Evolutionary conservation across 495 filamentous ascomycete species (phyloP).

Genomic region (Aspergillus haitiensis): DNA sequence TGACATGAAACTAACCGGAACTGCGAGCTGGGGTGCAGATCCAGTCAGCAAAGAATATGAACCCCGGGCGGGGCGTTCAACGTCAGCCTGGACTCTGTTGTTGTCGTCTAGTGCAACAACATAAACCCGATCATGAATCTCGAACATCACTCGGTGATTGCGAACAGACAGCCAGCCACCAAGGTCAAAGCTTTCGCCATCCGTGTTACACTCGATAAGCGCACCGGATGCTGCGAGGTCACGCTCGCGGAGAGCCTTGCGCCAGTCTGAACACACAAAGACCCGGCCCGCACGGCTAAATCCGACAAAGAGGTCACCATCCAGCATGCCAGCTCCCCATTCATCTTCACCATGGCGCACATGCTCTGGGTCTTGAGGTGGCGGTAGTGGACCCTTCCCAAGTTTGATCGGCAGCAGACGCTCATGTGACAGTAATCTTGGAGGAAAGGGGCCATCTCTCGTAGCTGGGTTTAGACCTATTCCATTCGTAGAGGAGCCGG

Average conservation of each 20-base stretch:
- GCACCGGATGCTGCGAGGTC: conserved; percentile 29
- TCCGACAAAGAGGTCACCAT: conserved; percentile 40
- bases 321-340: conserved; percentile 44
- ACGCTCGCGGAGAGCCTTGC: conserved; percentile 33
- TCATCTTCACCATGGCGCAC: conserved; percentile 35
- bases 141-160: conserved; percentile 45
- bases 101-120: conserved; percentile 38
- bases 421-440: conserved; percentile 24
- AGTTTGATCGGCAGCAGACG: conserved; percentile 30
- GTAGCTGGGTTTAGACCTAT: conserved; percentile 22
- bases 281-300: conserved; percentile 41
- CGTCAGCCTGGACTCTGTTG: conserved; percentile 31
- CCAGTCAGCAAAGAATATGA: conserved; percentile 41
- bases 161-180: conserved; percentile 44
- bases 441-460: conserved; percentile 15
- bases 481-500: conserved; percentile 19
- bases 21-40: conserved; percentile 37
- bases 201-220: conserved; percentile 39
- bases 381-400: conserved; percentile 29
- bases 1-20: conserved; percentile 44
- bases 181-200: conserved; percentile 38
- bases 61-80: conserved; percentile 26
- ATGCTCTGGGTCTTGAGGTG: conserved; percentile 30
- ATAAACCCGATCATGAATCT: conserved; percentile 42
- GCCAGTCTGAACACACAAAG: conserved; percentile 43